These are phyloP conservation scores for Ustilago sp. DNA, from an alignment of 1,284 basidiomycete genomes.

Conservation along the genomic window DNA sequence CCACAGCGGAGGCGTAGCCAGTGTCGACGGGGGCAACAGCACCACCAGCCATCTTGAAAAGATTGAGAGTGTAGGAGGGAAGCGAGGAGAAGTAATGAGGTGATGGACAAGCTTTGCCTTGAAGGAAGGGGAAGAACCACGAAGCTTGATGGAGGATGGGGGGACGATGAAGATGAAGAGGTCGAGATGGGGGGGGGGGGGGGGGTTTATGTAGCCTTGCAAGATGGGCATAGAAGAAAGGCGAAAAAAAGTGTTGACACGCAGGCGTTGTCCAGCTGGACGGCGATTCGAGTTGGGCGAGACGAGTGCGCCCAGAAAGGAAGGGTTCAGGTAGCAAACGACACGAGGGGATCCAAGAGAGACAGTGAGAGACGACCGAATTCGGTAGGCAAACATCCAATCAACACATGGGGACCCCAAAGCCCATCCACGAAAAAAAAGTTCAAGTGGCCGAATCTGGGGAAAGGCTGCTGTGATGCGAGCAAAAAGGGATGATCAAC, in stretches of 20 bases:
- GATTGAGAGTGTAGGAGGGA: slow-evolving; percentile 10
- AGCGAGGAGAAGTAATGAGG: background rate
- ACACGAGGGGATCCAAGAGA: background rate
- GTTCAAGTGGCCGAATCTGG: slow-evolving; percentile 24
- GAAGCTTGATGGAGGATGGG: slow-evolving; percentile 39
- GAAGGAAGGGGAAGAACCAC: slow-evolving; percentile 18
- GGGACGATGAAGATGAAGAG: background rate
- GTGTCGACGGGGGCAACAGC: slow-evolving; percentile 39
- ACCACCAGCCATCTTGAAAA: slow-evolving; percentile 58
- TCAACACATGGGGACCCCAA: slow-evolving; percentile 38
- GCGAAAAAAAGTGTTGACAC: background rate
- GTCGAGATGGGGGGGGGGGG: slow-evolving; percentile 28
- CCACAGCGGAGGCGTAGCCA: slow-evolving; percentile 51
- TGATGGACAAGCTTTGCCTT: slow-evolving; percentile 25
- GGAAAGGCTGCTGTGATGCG: slow-evolving; percentile 9
- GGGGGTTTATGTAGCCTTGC: slow-evolving; percentile 34
- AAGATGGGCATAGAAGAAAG: background rate
- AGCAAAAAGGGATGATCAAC: slow-evolving; percentile 6
- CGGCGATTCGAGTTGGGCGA: background rate
- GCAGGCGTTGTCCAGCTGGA: background rate
- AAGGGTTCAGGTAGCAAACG: slow-evolving; percentile 2
- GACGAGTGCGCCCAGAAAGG: background rate
- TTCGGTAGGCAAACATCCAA: slow-evolving; percentile 33
- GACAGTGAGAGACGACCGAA: background rate
- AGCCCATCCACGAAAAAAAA: background rate